Percentiles rank a stretch among this genome's conserved stretches.
phyloP scores from a whole-genome alignment of 345 rosid genomes.

The Eucalyptus sp. region DNA sequence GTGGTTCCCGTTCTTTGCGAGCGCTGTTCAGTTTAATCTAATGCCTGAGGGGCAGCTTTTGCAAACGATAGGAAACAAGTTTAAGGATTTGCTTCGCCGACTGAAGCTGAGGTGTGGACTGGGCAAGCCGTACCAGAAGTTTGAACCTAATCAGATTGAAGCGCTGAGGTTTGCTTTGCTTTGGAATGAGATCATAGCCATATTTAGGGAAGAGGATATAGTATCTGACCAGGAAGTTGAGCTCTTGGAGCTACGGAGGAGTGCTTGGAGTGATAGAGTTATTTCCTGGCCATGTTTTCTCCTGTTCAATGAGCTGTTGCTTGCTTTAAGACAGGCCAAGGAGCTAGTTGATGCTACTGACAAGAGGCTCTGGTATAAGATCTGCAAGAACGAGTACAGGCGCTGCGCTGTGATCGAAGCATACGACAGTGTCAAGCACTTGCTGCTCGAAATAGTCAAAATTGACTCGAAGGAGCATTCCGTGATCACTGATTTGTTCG shows the following conservation, averaged over 20 bases:
- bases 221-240: conserved; percentile 76
- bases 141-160: conserved; percentile 79
- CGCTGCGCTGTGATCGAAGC: conserved; percentile 87
- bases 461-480: conserved; percentile 68
- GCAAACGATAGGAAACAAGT: conserved; percentile 43
- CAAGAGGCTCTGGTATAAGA: conserved; percentile 83
- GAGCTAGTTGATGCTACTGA: conserved; percentile 86
- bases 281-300: conserved; percentile 92
- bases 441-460: conserved; percentile 53
- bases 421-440: conserved; percentile 65
- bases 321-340: conserved; percentile 83
- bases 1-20: conserved; percentile 82
- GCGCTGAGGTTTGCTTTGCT: conserved; percentile 76
- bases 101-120: conserved; percentile 87
- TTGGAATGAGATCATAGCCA: conserved; percentile 80
- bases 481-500: conserved; percentile 52
- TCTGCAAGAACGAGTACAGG: conserved; percentile 78
- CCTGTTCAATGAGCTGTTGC: conserved; percentile 78
- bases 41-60: conserved; percentile 82
- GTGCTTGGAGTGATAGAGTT: conserved; percentile 71
- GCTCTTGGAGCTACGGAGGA: conserved; percentile 73
- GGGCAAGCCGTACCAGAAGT: conserved; percentile 79
- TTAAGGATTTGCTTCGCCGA: conserved; percentile 60
- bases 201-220: conserved; percentile 86
- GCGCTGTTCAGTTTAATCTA: conserved; percentile 87